Conservation (phyloP, 495 filamentous ascomycete genomes). For the Aspergillus nanangensis region DNA sequence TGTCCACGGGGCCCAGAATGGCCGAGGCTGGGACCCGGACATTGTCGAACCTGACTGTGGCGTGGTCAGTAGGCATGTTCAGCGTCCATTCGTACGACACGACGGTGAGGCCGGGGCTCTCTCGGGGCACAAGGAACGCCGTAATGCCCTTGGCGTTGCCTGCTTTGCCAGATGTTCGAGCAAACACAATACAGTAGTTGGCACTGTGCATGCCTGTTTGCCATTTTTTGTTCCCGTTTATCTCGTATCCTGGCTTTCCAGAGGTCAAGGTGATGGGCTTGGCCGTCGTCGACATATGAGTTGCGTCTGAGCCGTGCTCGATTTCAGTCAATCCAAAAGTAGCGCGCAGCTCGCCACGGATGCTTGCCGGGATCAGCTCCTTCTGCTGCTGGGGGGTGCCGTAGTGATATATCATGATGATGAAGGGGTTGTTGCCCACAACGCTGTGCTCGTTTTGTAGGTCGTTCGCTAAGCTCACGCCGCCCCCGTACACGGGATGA, state of each 20-base stretch:
- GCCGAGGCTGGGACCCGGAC: constrained; percentile 47
- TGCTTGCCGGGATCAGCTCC: constrained; percentile 42
- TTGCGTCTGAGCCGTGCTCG: constrained; percentile 56
- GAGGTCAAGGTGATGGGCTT: constrained; percentile 31
- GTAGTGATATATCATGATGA: constrained; percentile 54
- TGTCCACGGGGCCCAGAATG: constrained; percentile 41
- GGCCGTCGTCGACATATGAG: constrained; percentile 49
- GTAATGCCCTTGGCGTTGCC: constrained; percentile 50
- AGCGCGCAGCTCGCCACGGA: constrained; percentile 44
- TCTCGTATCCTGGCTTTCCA: no score
- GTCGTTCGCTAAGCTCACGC: constrained; percentile 56
- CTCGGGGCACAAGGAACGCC: constrained; percentile 50
- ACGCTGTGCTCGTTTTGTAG: constrained; percentile 57
- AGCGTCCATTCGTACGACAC: constrained; percentile 56
- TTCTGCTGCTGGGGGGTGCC: constrained; percentile 45
- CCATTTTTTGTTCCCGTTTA: constrained; percentile 57
- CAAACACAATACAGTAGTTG: constrained; percentile 56
- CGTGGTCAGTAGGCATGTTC: constrained; percentile 61
- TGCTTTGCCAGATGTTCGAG: constrained; percentile 43
- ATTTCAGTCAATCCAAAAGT: constrained; percentile 60
- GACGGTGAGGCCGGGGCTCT: constrained; percentile 41
- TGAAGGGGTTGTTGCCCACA: constrained; percentile 56
- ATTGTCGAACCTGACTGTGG: constrained; percentile 43
- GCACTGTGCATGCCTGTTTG: constrained; percentile 55
- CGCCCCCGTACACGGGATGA: constrained; percentile 37